phyloP scores from a whole-genome alignment of 2,329 filamentous ascomycete species.

The Ophiocordyceps camponoti-leonardi region DNA sequence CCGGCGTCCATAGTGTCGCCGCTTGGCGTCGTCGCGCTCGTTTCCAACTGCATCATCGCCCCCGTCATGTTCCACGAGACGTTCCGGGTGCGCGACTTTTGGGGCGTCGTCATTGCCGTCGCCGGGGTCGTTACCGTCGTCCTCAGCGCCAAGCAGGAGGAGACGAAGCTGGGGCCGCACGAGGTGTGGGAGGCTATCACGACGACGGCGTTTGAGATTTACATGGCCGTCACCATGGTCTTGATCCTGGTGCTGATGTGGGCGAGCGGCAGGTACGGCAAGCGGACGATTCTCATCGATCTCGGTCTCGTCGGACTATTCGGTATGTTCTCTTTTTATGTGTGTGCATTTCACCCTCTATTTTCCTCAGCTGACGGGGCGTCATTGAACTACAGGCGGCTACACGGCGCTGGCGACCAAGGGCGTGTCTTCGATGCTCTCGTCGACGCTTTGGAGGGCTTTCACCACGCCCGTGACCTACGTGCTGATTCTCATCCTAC shows the following conservation, averaged over 20 bases:
- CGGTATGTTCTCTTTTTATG: slow-evolving; percentile 35
- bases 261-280: slow-evolving; percentile 69
- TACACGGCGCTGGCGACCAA: slow-evolving; percentile 97
- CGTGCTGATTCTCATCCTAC: slow-evolving; percentile 59
- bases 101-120: slow-evolving; percentile 77
- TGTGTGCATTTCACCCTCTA: not conserved
- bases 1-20: slow-evolving; percentile 95
- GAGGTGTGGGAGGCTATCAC: slow-evolving; percentile 85
- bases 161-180: slow-evolving; percentile 78
- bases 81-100: slow-evolving; percentile 70
- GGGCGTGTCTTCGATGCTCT: slow-evolving; percentile 86
- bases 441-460: slow-evolving; percentile 73
- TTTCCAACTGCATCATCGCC: slow-evolving; percentile 94
- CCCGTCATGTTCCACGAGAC: slow-evolving; percentile 84
- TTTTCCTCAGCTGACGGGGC: not conserved
- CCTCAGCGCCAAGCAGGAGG: slow-evolving; percentile 72
- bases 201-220: slow-evolving; percentile 77
- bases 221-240: slow-evolving; percentile 57
- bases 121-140: slow-evolving; percentile 84
- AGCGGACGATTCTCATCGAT: slow-evolving; percentile 76
- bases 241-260: slow-evolving; percentile 67
- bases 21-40: slow-evolving; percentile 84
- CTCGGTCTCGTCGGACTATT: slow-evolving; percentile 85
- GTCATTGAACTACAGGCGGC: slow-evolving; percentile 39
- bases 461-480: slow-evolving; percentile 90